Conservation (phyloP, 441 rosid genomes). For the Erysimum pusillum region DNA sequence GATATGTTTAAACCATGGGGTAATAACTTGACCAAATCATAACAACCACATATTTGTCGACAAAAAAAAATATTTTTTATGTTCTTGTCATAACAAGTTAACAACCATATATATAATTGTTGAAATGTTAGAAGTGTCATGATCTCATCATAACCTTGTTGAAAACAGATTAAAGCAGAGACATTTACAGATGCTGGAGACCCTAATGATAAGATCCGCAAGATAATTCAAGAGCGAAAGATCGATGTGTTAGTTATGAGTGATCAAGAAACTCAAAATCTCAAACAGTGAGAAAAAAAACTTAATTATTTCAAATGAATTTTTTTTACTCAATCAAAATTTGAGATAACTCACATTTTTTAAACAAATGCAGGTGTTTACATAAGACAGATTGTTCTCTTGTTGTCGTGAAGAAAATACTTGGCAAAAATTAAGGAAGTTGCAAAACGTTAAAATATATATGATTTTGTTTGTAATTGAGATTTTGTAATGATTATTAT, state of each 20-base stretch:
- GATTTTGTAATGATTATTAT: conserved; percentile 20
- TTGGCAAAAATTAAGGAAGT: background rate
- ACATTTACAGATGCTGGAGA: conserved; percentile 55
- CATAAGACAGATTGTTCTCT: conserved; percentile 54
- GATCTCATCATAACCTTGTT: background rate
- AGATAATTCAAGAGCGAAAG: conserved; percentile 44
- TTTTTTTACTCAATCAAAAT: background rate
- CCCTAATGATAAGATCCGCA: conserved; percentile 43
- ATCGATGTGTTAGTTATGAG: conserved; percentile 48
- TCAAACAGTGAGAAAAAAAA: conserved; percentile 45
- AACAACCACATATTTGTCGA: background rate
- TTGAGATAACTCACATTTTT: background rate
- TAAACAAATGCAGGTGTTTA: conserved; percentile 38
- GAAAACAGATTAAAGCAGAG: conserved; percentile 56
- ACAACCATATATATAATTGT: conserved; percentile 13
- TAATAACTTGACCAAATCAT: conserved; percentile 38
- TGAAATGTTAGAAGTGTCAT: background rate
- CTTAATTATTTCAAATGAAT: background rate
- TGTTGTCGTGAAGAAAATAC: conserved; percentile 48
- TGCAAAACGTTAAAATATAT: background rate
- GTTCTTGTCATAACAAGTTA: background rate
- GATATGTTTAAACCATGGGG: conserved; percentile 60
- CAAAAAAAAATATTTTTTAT: background rate
- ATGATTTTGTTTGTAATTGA: conserved; percentile 5
- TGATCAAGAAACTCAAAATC: conserved; percentile 31